These are phyloP conservation scores for Rhazya stricta DNA, from an alignment of 257 asterid genomes.

Conservation along the genomic window DNA sequence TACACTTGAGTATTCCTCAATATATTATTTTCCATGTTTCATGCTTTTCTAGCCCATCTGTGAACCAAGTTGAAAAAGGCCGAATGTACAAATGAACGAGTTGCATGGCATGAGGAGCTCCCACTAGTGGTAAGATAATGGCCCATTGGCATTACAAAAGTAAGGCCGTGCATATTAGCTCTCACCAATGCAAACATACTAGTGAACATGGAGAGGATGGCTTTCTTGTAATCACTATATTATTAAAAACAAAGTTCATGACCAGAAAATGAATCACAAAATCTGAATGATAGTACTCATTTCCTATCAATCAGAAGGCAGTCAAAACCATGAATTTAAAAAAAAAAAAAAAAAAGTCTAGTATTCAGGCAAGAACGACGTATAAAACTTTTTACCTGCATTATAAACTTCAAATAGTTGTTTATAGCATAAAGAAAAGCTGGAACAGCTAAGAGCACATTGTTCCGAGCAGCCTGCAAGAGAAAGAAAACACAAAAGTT, in stretches of 20 bases:
- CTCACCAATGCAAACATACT: not conserved
- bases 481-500: slow-evolving; percentile 17
- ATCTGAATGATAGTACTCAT: not conserved
- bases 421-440: slow-evolving; percentile 90
- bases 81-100: not conserved
- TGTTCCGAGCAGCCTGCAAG: slow-evolving; percentile 87
- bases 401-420: slow-evolving; percentile 81
- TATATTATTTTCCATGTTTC: not conserved
- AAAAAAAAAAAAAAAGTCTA: not conserved
- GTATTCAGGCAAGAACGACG: not conserved
- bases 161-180: not conserved
- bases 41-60: not conserved
- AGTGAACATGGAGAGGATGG: not conserved
- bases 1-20: not conserved
- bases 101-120: not conserved
- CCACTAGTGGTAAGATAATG: not conserved
- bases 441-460: slow-evolving; percentile 85
- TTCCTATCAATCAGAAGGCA: not conserved
- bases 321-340: not conserved
- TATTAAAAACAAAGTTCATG: not conserved
- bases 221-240: not conserved
- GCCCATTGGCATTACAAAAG: not conserved
- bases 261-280: not conserved
- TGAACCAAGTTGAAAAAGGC: not conserved
- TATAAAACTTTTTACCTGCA: slow-evolving; percentile 66